These are phyloP conservation scores for Komagataella mondaviorum DNA, from an alignment of 805 yeast species.

Conservation along the genomic window DNA sequence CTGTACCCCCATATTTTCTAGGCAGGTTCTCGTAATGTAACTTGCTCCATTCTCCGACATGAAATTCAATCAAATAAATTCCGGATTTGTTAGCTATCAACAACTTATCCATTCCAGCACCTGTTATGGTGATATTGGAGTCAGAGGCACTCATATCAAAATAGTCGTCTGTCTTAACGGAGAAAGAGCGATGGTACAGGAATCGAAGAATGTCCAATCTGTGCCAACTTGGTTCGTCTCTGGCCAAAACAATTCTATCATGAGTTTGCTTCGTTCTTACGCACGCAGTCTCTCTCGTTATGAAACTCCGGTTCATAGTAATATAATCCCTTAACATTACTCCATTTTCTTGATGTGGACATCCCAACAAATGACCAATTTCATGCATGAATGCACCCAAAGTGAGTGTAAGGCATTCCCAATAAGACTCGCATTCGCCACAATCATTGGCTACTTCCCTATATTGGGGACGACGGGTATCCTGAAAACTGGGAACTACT, in stretches of 20 bases:
- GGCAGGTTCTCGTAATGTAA: slow-evolving; percentile 54
- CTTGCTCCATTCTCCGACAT: slow-evolving; percentile 44
- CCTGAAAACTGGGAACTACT: slow-evolving; percentile 54
- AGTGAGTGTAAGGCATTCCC: slow-evolving; percentile 84
- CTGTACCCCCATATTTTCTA: slow-evolving; percentile 37
- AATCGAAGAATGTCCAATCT: slow-evolving; percentile 68
- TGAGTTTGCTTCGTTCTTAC: slow-evolving; percentile 36
- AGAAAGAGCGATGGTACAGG: slow-evolving; percentile 68
- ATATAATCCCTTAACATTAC: slow-evolving; percentile 84
- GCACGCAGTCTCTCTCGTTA: slow-evolving; percentile 53
- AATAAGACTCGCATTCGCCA: slow-evolving; percentile 69
- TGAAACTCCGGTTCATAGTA: slow-evolving; percentile 68
- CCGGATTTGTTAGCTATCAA: slow-evolving; percentile 48
- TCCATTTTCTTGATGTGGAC: slow-evolving; percentile 85
- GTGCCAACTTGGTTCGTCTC: slow-evolving; percentile 80
- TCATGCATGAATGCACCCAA: slow-evolving; percentile 94
- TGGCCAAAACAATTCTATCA: slow-evolving; percentile 33
- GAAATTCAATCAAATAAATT: slow-evolving; percentile 61
- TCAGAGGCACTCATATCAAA: slow-evolving; percentile 22
- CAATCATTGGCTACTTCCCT: slow-evolving; percentile 83
- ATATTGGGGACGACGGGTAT: slow-evolving; percentile 48
- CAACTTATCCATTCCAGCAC: slow-evolving; percentile 29
- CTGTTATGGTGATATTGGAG: slow-evolving; percentile 18
- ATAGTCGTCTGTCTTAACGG: slow-evolving; percentile 16
- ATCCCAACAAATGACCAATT: slow-evolving; percentile 81